Percentiles rank a stretch among this genome's conserved stretches.
Evolutionary conservation across 23 red algal species (phyloP).

Genomic region (Gracilariopsis chorda): DNA sequence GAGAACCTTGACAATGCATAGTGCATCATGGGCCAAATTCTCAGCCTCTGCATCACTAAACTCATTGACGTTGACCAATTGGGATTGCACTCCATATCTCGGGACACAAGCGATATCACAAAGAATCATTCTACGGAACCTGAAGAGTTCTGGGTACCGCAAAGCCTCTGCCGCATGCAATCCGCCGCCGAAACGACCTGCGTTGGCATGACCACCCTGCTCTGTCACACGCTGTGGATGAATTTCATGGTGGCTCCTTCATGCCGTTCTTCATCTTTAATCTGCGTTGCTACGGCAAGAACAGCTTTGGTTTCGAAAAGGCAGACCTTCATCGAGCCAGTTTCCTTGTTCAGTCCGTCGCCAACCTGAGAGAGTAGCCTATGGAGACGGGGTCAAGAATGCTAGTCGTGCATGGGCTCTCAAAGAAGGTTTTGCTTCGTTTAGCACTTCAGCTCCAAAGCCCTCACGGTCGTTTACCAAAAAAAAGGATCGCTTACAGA

Average conservation of each 20-base stretch:
- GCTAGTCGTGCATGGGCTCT: conserved; percentile 69
- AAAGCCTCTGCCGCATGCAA: conserved; percentile 86
- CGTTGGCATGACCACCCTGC: conserved; percentile 95
- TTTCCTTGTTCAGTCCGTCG: conserved; percentile 87
- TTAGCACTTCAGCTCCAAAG: conserved; percentile 50
- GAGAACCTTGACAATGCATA: conserved; percentile 45
- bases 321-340: conserved; percentile 84
- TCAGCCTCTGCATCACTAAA: conserved; percentile 74
- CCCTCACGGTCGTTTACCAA: conserved; percentile 74
- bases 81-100: conserved; percentile 85
- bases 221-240: conserved; percentile 70
- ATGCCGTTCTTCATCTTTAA: conserved; percentile 94
- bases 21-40: conserved; percentile 87
- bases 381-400: conserved; percentile 63
- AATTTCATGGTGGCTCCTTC: conserved; percentile 30
- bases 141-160: conserved; percentile 76
- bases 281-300: conserved; percentile 86
- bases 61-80: conserved; percentile 75
- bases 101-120: conserved; percentile 91
- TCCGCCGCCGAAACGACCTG: conserved; percentile 91
- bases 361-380: conserved; percentile 57
- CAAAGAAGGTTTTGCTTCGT: conserved; percentile 75
- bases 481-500: conserved; percentile 79
- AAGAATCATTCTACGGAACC: conserved; percentile 87
- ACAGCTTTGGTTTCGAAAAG: conserved; percentile 92